Percentiles rank a stretch among this genome's conserved stretches.
Conservation (phyloP, 805 yeast genomes). For the Lachancea sp. region DNA sequence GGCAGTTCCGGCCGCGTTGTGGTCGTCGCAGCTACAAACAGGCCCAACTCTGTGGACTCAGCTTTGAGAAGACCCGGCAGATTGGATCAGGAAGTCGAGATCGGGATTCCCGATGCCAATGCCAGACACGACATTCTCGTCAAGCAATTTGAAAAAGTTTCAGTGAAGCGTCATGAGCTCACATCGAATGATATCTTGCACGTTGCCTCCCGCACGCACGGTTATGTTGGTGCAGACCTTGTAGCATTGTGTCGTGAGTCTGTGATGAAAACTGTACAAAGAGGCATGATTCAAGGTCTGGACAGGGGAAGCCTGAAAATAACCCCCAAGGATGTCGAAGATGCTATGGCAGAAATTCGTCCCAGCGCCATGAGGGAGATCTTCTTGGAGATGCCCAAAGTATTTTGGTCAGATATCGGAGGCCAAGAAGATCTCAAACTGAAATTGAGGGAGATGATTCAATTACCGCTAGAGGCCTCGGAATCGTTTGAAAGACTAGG, state of each 20-base stretch:
- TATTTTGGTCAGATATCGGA: conserved; percentile 90
- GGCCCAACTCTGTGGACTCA: conserved; percentile 63
- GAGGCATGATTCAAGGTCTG: conserved; percentile 38
- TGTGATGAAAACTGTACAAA: conserved; percentile 72
- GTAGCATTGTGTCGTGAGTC: conserved; percentile 83
- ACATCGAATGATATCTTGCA: conserved; percentile 47
- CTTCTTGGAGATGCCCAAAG: conserved; percentile 88
- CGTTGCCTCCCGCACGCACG: conserved; percentile 80
- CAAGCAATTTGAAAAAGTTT: conserved; percentile 49
- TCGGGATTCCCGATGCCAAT: conserved; percentile 84
- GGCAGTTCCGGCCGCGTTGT: conserved; percentile 60
- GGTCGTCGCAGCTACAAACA: conserved; percentile 65
- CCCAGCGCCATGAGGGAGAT: conserved; percentile 98
- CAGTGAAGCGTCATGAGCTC: conserved; percentile 43
- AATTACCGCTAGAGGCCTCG: conserved; percentile 78
- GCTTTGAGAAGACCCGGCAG: conserved; percentile 82
- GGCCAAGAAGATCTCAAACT: conserved; percentile 83
- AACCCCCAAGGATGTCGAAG: conserved; percentile 51
- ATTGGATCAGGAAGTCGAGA: conserved; percentile 82
- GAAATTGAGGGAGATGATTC: conserved; percentile 83
- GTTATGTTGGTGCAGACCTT: conserved; percentile 95
- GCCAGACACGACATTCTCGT: conserved; percentile 68
- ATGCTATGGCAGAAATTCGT: conserved; percentile 69
- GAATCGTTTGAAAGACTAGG: conserved; percentile 74
- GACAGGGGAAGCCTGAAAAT: conserved; percentile 41